Evolutionary conservation across 495 filamentous ascomycete genomes (phyloP).

Genomic region (Geopyxis carbonaria): DNA sequence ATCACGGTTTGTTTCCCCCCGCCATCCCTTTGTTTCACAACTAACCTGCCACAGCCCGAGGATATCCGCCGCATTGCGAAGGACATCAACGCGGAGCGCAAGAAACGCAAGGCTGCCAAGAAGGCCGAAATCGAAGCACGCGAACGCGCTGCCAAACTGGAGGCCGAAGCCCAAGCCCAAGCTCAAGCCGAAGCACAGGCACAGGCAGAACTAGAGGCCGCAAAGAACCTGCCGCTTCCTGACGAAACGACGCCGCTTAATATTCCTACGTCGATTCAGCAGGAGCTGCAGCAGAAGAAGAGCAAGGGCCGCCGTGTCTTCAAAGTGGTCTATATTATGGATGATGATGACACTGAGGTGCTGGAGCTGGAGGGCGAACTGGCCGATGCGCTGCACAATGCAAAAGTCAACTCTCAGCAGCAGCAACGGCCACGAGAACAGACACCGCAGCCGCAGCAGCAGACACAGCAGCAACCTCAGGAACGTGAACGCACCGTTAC

Average conservation of each 20-base stretch:
- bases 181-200: not conserved
- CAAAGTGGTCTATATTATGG: slow-evolving; percentile 5
- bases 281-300: not conserved
- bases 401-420: not conserved
- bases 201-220: not conserved
- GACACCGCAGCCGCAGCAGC: too few species aligned
- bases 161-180: not conserved
- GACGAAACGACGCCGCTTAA: too few species aligned
- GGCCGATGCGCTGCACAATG: not conserved
- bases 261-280: not conserved
- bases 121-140: slow-evolving; percentile 2
- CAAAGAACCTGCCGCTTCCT: too few species aligned
- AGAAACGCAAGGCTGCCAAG: slow-evolving; percentile 15
- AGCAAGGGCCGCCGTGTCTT: not conserved
- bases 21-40: too few species aligned
- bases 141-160: slow-evolving; percentile 1
- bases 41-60: slow-evolving; percentile 19
- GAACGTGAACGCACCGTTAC: too few species aligned
- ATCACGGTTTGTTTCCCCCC: too few species aligned
- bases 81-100: slow-evolving; percentile 23
- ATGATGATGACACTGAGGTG: slow-evolving; percentile 4
- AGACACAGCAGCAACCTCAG: too few species aligned
- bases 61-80: slow-evolving; percentile 23
- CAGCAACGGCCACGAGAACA: too few species aligned
- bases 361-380: not conserved